Conservation (phyloP, 2,329 filamentous ascomycete genomes). For the Allantophomopsis lycopodina region DNA sequence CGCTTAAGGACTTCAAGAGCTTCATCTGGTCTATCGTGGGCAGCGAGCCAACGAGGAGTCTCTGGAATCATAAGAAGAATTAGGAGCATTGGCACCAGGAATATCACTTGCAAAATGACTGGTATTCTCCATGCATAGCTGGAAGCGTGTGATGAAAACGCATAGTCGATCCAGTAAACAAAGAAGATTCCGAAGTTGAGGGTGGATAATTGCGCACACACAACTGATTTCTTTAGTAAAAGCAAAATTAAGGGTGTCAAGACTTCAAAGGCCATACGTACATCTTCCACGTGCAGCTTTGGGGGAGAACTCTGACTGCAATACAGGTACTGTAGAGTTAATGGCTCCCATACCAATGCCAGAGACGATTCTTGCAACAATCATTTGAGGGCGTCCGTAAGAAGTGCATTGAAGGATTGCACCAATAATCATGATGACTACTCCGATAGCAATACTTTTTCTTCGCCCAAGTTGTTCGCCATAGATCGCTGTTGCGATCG, state of each 20-base stretch:
- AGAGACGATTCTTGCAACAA: constrained; percentile 31
- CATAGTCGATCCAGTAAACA: constrained; percentile 47
- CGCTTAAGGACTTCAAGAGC: constrained; percentile 29
- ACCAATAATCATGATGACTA: constrained; percentile 40
- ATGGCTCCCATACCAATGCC: constrained; percentile 32
- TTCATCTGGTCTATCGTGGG: constrained; percentile 24
- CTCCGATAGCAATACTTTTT: constrained; percentile 39
- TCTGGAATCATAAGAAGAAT: constrained; percentile 38
- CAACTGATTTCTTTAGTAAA: constrained; percentile 13
- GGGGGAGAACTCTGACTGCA: constrained; percentile 33
- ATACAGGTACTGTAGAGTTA: constrained; percentile 35
- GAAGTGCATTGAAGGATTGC: constrained; percentile 27
- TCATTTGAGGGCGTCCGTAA: constrained; percentile 33
- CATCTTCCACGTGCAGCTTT: constrained; percentile 22
- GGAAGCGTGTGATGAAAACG: constrained; percentile 31
- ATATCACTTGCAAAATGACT: constrained; percentile 40
- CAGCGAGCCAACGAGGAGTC: constrained; percentile 28
- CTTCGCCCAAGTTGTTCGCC: constrained; percentile 39
- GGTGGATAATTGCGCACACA: constrained; percentile 31
- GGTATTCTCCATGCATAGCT: constrained; percentile 44
- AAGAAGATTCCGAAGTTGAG: constrained; percentile 41
- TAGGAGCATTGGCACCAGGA: constrained; percentile 40
- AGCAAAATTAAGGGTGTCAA: no score
- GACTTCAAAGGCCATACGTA: constrained; percentile 1
- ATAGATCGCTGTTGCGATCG: constrained; percentile 29